phyloP scores from a whole-genome alignment of 768 basidiomycete genomes.

The Lentinus tigrinus region DNA sequence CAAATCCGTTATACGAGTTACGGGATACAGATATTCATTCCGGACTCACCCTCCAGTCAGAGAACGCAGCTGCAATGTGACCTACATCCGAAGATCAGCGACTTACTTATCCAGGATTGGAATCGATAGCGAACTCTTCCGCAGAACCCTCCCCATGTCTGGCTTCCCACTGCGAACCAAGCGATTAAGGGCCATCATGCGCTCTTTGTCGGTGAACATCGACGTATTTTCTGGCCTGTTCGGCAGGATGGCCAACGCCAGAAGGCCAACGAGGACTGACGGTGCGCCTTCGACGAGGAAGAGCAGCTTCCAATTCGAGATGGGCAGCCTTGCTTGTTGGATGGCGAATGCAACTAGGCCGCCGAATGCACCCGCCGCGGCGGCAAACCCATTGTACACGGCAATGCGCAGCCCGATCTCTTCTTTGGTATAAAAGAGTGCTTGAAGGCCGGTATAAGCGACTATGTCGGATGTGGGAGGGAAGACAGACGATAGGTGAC shows the following conservation, averaged over 20 bases:
- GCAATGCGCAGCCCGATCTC: constrained; percentile 78
- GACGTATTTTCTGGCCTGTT: constrained; percentile 70
- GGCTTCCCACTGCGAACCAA: constrained; percentile 66
- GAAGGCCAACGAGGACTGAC: constrained; percentile 58
- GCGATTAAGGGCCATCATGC: constrained; percentile 62
- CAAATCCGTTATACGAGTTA: not conserved
- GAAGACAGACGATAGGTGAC: constrained; percentile 20
- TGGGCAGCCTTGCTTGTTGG: constrained; percentile 51
- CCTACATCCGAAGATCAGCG: constrained; percentile 38
- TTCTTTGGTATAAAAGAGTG: constrained; percentile 72
- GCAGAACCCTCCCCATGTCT: constrained; percentile 62
- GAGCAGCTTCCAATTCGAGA: constrained; percentile 59
- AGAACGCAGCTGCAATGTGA: constrained; percentile 61
- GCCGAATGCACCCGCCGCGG: constrained; percentile 81
- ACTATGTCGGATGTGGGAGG: not conserved
- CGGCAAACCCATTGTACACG: constrained; percentile 83
- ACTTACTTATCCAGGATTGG: not conserved
- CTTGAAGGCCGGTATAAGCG: constrained; percentile 35
- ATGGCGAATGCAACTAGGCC: constrained; percentile 82
- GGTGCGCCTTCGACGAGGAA: constrained; percentile 80
- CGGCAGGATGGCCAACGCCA: constrained; percentile 58
- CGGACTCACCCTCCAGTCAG: constrained; percentile 55
- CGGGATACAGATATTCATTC: not conserved
- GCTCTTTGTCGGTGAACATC: constrained; percentile 50
- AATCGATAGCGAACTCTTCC: constrained; percentile 44